Base-by-base conservation (phyloP, 768 basidiomycete species). In the Tricholoma bakamatsutake region DNA sequence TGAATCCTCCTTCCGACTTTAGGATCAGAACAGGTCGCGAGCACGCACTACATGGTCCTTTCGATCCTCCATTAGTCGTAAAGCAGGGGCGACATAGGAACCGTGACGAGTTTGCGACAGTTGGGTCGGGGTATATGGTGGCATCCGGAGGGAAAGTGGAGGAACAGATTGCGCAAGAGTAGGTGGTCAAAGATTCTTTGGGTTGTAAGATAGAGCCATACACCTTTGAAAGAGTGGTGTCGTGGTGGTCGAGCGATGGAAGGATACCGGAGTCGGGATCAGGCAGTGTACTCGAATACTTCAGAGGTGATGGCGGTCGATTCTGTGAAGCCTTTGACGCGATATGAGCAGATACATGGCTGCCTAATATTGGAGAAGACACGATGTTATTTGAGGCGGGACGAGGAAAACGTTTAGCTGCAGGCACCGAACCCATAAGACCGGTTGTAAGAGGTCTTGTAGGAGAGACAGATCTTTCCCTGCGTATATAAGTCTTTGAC, bases 121-220 rank as follows among this genome's bases (percentile, higher is more conserved):
- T 67, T 37, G 86, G 87, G 62, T 91, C 85, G 1, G 91, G 91
- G 64, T 90, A 93, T 57, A 93, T 90, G 30, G 91, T 93, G 18
- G 87, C 82, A 66, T 93, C 90, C 2, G 90, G 90, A 34, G 83
- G 80, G 64, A 93, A 93, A 9, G 76, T 72, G 0, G 76, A 68
- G 13, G 74, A 71, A 65, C 91, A 93, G 11, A 82, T 66, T 33
- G 79, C 80, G 66, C 91, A 93, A 3, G 81, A 80, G 62, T 86
- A 85, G 27, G 83, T 79, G 8, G 78, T 67, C n/a, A 92, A 76
- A 5, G 85, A 79, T 63, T 88, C 88, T 60, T 84, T 84, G 21
- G 88, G 82, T 64, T 92, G 90, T 15, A 93, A 73, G 21, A 93
- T 80, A 0, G 91, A 91, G 27, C 91, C 91, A 60, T 91, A 93